Evolutionary conservation across 805 yeast genomes (phyloP).

Genomic region (Candida argentea): DNA sequence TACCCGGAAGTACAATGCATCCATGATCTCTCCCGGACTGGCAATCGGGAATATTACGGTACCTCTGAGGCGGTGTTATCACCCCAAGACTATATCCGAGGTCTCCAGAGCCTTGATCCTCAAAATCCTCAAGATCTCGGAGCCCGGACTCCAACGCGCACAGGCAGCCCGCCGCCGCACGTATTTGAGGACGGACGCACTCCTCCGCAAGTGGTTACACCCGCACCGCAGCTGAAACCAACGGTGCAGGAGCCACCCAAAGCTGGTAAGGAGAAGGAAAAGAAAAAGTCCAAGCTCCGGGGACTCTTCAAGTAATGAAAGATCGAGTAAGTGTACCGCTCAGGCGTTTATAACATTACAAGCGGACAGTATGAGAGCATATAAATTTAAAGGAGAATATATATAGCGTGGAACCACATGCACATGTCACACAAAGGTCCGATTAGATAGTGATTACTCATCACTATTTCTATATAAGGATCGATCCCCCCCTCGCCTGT

Average conservation of each 20-base stretch:
- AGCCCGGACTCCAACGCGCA: no score
- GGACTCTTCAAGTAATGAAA: constrained; percentile 31
- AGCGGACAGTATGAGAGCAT: no score
- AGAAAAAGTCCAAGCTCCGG: constrained; percentile 37
- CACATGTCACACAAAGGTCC: no score
- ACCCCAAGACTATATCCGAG: constrained; percentile 39
- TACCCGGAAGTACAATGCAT: constrained; percentile 70
- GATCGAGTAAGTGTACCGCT: no score
- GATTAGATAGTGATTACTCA: no score
- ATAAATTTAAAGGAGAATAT: no score
- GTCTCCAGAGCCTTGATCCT: constrained; percentile 31
- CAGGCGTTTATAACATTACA: no score
- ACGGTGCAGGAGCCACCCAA: not conserved
- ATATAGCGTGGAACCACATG: no score
- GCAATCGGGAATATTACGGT: constrained; percentile 64
- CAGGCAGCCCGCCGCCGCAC: constrained; percentile 32
- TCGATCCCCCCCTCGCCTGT: no score
- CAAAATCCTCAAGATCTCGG: constrained; percentile 33
- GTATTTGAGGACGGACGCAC: constrained; percentile 26
- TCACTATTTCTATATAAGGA: no score
- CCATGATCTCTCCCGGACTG: constrained; percentile 52
- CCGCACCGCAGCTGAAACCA: not conserved
- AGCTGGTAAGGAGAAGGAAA: constrained; percentile 16
- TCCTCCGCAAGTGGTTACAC: constrained; percentile 6
- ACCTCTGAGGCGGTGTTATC: constrained; percentile 73